A percentile compares a stretch with the other conserved stretches of the same genome.
Conservation (phyloP, 306 rosid species). For the Vigna angularis region DNA sequence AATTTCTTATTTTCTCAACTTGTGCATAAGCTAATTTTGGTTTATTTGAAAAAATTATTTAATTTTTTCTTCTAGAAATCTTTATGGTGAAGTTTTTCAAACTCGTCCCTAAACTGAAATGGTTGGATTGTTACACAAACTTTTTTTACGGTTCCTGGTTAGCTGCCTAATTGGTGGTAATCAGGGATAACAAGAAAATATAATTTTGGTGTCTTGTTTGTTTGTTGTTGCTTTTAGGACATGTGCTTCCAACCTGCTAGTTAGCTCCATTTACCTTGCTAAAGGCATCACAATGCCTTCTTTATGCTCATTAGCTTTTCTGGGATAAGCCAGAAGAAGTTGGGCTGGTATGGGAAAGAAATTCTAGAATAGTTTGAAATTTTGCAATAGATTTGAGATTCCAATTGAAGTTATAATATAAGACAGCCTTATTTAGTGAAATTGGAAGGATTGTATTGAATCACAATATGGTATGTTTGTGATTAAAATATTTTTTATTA, state of each 20-base stretch:
- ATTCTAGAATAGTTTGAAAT: slow-evolving; percentile 5
- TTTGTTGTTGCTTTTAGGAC: slow-evolving; percentile 10
- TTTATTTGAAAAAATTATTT: too few species aligned
- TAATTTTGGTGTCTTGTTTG: slow-evolving; percentile 5
- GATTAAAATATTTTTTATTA: not conserved
- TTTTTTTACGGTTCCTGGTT: not conserved
- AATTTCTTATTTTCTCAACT: too few species aligned
- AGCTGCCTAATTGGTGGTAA: not conserved
- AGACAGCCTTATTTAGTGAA: not conserved
- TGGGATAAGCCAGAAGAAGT: not conserved
- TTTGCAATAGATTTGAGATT: not conserved
- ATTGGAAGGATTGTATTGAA: not conserved
- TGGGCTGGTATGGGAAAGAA: not conserved
- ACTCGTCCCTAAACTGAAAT: not conserved
- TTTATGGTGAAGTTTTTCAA: too few species aligned
- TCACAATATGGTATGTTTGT: not conserved
- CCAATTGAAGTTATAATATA: not conserved
- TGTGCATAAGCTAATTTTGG: too few species aligned
- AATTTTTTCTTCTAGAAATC: too few species aligned
- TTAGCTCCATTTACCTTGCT: not conserved
- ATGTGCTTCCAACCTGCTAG: not conserved
- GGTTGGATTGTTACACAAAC: not conserved
- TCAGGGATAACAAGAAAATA: not conserved
- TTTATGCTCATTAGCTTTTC: not conserved
- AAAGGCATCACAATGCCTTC: not conserved